Conservation (phyloP, 2,329 filamentous ascomycete genomes). For the Microdochium trichocladiopsis region DNA sequence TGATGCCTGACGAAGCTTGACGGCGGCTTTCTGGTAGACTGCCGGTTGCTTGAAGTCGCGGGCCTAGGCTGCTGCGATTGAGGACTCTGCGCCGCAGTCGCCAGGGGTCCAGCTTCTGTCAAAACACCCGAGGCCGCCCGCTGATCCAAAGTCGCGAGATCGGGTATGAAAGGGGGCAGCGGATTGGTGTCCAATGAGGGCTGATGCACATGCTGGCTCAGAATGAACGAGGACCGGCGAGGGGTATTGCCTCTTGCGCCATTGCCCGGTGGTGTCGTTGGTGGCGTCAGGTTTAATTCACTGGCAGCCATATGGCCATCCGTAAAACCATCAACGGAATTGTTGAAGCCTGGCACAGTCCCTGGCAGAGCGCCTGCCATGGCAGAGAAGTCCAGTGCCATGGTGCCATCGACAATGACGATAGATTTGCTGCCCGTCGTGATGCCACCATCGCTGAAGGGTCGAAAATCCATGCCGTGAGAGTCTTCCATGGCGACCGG, state of each 20-base stretch:
- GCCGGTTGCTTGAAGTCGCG: constrained; percentile 15
- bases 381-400: constrained; percentile 37
- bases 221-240: constrained; percentile 46
- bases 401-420: constrained; percentile 71
- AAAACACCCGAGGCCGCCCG: constrained; percentile 1
- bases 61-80: constrained; percentile 19
- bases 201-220: constrained; percentile 37
- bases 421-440: constrained; percentile 86
- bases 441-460: constrained; percentile 49
- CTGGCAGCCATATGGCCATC: constrained; percentile 41
- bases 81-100: constrained; percentile 7
- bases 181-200: constrained; percentile 28
- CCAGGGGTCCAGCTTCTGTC: not conserved
- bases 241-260: constrained; percentile 29
- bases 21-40: constrained; percentile 22
- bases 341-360: constrained; percentile 31
- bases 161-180: constrained; percentile 40
- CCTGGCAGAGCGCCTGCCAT: constrained; percentile 46
- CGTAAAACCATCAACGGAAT: constrained; percentile 45
- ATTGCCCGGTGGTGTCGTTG: constrained; percentile 50
- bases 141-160: constrained; percentile 31
- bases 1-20: constrained; percentile 29
- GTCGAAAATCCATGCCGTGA: constrained; percentile 31
- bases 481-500: constrained; percentile 34
- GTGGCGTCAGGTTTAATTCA: constrained; percentile 48